Evolutionary conservation across 805 yeast genomes (phyloP), one percentile per base, ranked within the genome.

Genomic region (Pichia thaimueangensis): DNA sequence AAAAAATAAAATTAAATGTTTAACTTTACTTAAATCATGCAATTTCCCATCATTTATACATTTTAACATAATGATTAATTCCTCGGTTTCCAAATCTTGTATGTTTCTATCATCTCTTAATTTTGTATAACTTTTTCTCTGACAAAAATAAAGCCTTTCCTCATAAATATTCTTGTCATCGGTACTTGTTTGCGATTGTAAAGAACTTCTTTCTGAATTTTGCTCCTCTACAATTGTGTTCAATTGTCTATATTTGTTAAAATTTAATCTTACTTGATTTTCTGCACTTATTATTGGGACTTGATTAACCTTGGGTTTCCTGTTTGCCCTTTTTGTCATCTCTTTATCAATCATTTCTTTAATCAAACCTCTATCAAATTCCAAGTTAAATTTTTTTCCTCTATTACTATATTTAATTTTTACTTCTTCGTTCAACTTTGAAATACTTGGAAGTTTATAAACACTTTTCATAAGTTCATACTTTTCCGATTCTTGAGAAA

Each of bases 391-490:
- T 10, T 39, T 43, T 21, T 43, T 43, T 11, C 38, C 32, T 3
- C 41, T 47, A 9, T 35, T 29, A 10, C 21, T 34, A 19, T 30
- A 43, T 17, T 41, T 38, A 6, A 21, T 10, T 27, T 31, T 37
- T 8, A 45, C 30, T 20, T 48, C 48, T 17, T 41, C 45, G 20
- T 48, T 48, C 25, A 58, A 36, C 24, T 54, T 52, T 0, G 58
- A 50, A 6, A 57, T 47, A 41, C 62, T 57, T 8, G 62, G 63
- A 21, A 58, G 47, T 35, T 51, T 58, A 31, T 56, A 55, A 4
- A 57, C 30, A 16, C 25, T 35, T 39, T 56, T 58, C 21, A 54
- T 32, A 5, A 49, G 33, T 27, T 55, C 53, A 38, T 59, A 60
- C 32, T 60, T 57, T 20, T 43, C 45, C 5, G 56, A 43, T 7